Evolutionary conservation across 495 filamentous ascomycete species (phyloP), one percentile per base, ranked within the genome.

Genomic region (Trypethelium eluteriae): DNA sequence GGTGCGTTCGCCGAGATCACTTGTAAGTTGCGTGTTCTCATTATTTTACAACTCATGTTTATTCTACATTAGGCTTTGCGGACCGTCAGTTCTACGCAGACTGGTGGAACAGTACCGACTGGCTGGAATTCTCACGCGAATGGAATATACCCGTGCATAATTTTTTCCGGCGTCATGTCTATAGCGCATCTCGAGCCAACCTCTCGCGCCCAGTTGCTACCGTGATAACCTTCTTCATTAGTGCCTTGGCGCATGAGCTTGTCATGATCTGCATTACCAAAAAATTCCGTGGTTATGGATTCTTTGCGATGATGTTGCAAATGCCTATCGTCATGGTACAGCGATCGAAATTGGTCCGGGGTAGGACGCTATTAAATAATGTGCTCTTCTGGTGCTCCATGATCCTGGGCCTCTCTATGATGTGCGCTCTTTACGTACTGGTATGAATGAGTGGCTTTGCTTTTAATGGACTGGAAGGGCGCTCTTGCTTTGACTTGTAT

Each of bases 141-240:
- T 98, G 94, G 94, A 98, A 98, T 74, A 87, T 96, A 53, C 94
- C 94, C 61, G 94, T 98, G n/a, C 95, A 98, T 80, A 89, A 93
- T 74, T 98, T 97, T 81, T 87, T 98, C 70, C 86, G 94, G 9
- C 85, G 94, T 12, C 94, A 98, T 76, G 94, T 98, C 69, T 98
- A 98, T 78, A 86, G 83, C 63, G 91, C 90, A 2, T 87, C 88
- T 39, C 81, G 88, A 39, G 82, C 84, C 12, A 84, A 89, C 71
- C 86, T 94, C 70, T 90, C 89, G 53, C 83, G 89, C 39, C 85
- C 86, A 2, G 81, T 90, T 56, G 93, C 94, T 25, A 96, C 91
- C 64, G 78, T 93, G 65, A 90, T 96, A 68, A 98, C 94, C 10
- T 98, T 98, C 74, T 76, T 98, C 53, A 89, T 97, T 72, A 90